These are phyloP conservation scores for Angomonas ambiguus DNA, from an alignment of 208 protist genomes.

Conservation along the genomic window DNA sequence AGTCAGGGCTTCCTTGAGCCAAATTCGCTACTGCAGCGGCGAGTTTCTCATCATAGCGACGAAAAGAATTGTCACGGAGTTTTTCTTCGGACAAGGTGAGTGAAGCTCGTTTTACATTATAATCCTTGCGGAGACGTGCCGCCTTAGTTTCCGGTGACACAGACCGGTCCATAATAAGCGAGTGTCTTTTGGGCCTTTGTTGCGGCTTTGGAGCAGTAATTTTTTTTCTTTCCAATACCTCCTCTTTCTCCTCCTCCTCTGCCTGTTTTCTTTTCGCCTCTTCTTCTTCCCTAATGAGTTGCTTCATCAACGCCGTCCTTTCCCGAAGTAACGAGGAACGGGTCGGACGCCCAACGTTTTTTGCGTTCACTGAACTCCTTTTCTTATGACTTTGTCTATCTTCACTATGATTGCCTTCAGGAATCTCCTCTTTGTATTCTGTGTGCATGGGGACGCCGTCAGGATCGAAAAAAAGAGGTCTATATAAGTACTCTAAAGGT, in stretches of 20 bases:
- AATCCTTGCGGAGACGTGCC: not conserved
- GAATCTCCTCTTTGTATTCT: not conserved
- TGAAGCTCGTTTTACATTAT: not conserved
- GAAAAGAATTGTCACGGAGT: not conserved
- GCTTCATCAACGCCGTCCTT: slow-evolving; percentile 3
- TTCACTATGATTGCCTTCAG: too few relatives aligned
- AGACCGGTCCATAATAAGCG: too few relatives aligned
- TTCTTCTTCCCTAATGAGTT: not conserved
- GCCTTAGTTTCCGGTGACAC: not conserved
- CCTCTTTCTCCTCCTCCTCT: not conserved
- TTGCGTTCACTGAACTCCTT: not conserved
- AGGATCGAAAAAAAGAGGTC: slow-evolving; percentile 30
- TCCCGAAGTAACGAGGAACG: slow-evolving; percentile 8
- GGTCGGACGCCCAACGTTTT: not conserved
- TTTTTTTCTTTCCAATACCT: not conserved
- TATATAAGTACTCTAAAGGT: slow-evolving; percentile 26
- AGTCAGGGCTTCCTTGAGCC: too few relatives aligned
- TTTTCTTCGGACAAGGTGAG: not conserved
- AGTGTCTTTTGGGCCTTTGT: too few relatives aligned
- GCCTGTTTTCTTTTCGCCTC: not conserved
- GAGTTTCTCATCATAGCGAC: too few relatives aligned
- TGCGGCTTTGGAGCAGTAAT: too few relatives aligned
- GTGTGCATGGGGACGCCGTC: not conserved
- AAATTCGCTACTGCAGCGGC: too few relatives aligned
- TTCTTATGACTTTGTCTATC: too few relatives aligned